Conservation (phyloP, 768 basidiomycete genomes). For the Lentinula raphanica region DNA sequence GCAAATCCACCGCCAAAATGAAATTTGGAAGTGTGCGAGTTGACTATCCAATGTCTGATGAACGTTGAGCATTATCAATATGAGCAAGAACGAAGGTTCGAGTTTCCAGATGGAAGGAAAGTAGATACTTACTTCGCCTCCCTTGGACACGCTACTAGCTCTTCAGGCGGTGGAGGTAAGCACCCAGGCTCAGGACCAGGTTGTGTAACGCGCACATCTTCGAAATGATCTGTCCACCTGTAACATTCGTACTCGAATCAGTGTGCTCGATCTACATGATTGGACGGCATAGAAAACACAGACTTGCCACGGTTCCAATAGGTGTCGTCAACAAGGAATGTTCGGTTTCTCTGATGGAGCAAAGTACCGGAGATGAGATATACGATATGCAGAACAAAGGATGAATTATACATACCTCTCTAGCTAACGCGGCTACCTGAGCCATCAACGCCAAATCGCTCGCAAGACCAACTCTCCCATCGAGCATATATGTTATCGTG, state of each 20-base stretch:
- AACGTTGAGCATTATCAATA: too few relatives aligned
- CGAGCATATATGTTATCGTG: conserved; percentile 69
- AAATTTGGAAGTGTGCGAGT: conserved; percentile 58
- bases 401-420: conserved; percentile 41
- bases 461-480: conserved; percentile 58
- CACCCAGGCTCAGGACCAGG: conserved; percentile 66
- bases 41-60: conserved; percentile 72
- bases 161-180: conserved; percentile 55
- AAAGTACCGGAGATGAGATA: not conserved
- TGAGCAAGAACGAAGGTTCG: not conserved
- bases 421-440: conserved; percentile 60
- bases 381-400: not conserved
- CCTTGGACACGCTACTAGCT: conserved; percentile 69
- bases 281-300: conserved; percentile 14
- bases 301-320: conserved; percentile 73
- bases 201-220: conserved; percentile 43
- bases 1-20: conserved; percentile 54
- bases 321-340: conserved; percentile 65
- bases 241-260: conserved; percentile 3
- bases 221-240: conserved; percentile 68
- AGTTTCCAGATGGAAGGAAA: not conserved
- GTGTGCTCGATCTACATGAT: not conserved
- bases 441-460: conserved; percentile 65
- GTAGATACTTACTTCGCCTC: conserved; percentile 46
- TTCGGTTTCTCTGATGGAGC: conserved; percentile 46